Percentiles rank a stretch among this genome's conserved stretches.
Conservation (phyloP, 768 basidiomycete species). For the Paxillus involutus region DNA sequence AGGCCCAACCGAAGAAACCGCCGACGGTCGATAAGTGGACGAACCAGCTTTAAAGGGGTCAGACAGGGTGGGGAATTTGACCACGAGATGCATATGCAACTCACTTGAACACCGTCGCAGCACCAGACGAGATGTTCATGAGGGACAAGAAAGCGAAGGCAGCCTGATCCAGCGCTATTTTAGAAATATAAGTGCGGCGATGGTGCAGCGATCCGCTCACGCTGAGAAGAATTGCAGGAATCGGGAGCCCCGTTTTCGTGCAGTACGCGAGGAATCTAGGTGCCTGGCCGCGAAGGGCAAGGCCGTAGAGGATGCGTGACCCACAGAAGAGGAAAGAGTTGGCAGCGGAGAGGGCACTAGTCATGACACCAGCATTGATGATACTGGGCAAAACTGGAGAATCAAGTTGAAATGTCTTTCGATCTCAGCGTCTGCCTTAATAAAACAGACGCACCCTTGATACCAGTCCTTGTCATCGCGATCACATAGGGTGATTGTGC, state of each 20-base stretch:
- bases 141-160: constrained; percentile 51
- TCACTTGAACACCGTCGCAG: constrained; percentile 34
- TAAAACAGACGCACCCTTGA: constrained; percentile 42
- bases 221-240: constrained; percentile 31
- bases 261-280: constrained; percentile 47
- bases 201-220: neutral
- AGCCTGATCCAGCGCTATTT: constrained; percentile 18
- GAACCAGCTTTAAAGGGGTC: constrained; percentile 52
- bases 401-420: neutral
- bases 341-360: constrained; percentile 70
- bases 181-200: constrained; percentile 23
- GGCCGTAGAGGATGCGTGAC: constrained; percentile 40
- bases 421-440: neutral
- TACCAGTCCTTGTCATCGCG: constrained; percentile 66
- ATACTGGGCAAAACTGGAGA: constrained; percentile 48
- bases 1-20: constrained; percentile 64
- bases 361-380: constrained; percentile 71
- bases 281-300: constrained; percentile 48
- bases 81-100: neutral
- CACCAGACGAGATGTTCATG: constrained; percentile 58
- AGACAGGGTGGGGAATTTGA: too few species aligned
- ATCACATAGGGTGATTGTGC: constrained; percentile 82
- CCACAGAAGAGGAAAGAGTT: constrained; percentile 62
- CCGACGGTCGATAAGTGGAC: constrained; percentile 64
- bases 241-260: constrained; percentile 48